Conservation (phyloP, 1,139 yeast genomes). For the Saccharomyces hybrid region DNA sequence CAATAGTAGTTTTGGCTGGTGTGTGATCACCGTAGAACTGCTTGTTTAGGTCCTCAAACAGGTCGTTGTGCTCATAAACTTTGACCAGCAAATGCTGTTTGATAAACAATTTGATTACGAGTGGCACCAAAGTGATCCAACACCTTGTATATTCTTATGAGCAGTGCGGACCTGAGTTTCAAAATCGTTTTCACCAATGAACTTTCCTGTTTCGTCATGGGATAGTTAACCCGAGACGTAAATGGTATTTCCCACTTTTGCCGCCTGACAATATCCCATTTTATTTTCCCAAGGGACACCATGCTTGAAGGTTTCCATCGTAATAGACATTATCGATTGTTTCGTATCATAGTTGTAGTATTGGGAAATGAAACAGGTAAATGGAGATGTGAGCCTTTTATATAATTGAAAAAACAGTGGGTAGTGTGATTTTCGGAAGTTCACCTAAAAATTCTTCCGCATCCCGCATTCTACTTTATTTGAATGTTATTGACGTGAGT, state of each 20-base stretch:
- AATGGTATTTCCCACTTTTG: background rate
- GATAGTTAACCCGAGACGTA: background rate
- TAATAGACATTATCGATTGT: background rate
- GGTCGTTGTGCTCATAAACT: background rate
- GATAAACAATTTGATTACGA: background rate
- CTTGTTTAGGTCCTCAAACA: background rate
- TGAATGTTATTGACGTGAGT: background rate
- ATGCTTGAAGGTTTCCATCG: background rate
- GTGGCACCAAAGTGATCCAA: background rate
- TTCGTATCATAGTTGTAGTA: background rate
- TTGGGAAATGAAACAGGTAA: background rate
- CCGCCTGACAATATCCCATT: background rate
- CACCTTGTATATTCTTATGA: background rate
- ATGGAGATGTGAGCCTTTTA: background rate
- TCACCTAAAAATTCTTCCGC: background rate
- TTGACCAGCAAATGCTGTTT: background rate
- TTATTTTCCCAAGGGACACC: background rate
- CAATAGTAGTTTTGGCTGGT: background rate
- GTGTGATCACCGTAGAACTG: background rate
- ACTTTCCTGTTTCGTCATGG: background rate
- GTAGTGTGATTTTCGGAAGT: background rate
- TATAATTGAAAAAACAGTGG: background rate
- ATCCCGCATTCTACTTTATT: background rate
- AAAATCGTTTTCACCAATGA: background rate
- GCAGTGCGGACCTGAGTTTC: background rate